Percentiles rank a stretch among this genome's conserved stretches.
phyloP scores from a whole-genome alignment of 495 filamentous ascomycete genomes.

The Aspergillus conjunctus region DNA sequence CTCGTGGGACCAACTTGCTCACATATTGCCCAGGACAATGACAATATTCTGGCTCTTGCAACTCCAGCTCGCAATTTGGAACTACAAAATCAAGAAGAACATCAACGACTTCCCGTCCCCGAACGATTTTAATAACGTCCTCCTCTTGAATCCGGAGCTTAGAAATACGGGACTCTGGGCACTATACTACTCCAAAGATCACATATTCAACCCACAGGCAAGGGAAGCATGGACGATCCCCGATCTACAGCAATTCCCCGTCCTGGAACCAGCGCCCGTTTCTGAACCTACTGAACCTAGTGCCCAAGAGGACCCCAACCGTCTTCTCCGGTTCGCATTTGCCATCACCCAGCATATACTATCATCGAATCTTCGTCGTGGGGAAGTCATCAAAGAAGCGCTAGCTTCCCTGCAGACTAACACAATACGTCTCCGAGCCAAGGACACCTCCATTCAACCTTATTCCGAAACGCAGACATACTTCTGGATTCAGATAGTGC shows the following conservation, averaged over 20 bases:
- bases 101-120: not conserved
- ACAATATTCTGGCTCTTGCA: slow-evolving; percentile 19
- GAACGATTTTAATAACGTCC: slow-evolving; percentile 7
- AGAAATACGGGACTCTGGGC: slow-evolving; percentile 10
- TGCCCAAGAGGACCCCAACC: not conserved
- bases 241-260: slow-evolving; percentile 7
- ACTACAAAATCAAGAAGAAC: slow-evolving; percentile 12
- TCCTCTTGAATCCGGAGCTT: not conserved
- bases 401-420: slow-evolving; percentile 9
- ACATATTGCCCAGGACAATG: slow-evolving; percentile 10
- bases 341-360: slow-evolving; percentile 5
- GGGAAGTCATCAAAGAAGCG: slow-evolving; percentile 8
- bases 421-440: slow-evolving; percentile 8
- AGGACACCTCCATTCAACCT: not conserved
- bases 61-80: slow-evolving; percentile 12
- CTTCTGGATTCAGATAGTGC: slow-evolving; percentile 16
- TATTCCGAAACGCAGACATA: slow-evolving; percentile 17
- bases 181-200: slow-evolving; percentile 8
- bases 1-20: not conserved
- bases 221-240: slow-evolving; percentile 5
- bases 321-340: slow-evolving; percentile 16
- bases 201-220: slow-evolving; percentile 8
- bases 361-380: slow-evolving; percentile 2
- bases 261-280: not conserved
- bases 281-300: not conserved